Conservation (phyloP, 2,329 filamentous ascomycete species). For the Claviceps quebecensis region DNA sequence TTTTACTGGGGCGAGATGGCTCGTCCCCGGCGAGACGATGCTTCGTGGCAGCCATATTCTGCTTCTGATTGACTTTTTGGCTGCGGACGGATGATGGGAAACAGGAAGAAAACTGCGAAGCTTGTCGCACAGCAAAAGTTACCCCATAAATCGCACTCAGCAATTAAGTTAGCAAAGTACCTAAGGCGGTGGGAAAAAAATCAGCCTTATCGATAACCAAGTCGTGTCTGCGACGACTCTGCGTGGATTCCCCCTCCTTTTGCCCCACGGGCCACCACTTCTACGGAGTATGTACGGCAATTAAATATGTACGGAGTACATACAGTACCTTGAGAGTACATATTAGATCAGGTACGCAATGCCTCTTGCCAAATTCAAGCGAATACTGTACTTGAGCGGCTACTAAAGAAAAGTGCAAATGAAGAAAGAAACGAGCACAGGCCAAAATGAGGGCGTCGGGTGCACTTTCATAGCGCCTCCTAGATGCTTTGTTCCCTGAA, state of each 20-base stretch:
- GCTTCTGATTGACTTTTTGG: background rate
- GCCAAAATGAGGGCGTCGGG: background rate
- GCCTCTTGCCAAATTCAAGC: no score
- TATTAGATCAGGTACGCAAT: no score
- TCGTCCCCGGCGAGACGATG: conserved; percentile 24
- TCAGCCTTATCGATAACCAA: conserved; percentile 20
- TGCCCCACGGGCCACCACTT: no score
- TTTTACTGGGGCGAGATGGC: conserved; percentile 23
- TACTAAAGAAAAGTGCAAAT: background rate
- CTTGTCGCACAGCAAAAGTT: background rate
- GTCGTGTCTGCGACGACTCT: no score
- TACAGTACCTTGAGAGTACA: no score
- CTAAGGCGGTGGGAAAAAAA: conserved; percentile 9
- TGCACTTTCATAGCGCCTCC: background rate
- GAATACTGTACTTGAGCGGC: background rate
- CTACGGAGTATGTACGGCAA: no score
- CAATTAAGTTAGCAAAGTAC: background rate
- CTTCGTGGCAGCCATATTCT: conserved; percentile 26
- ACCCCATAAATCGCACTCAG: background rate
- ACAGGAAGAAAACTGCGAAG: background rate
- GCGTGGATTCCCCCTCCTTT: no score
- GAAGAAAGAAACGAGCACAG: background rate
- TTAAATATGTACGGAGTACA: no score
- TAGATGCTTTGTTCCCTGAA: background rate
- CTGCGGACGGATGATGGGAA: background rate